These are phyloP conservation scores for Mycena citricolor DNA, from an alignment of 1,284 basidiomycete genomes.

Conservation along the genomic window DNA sequence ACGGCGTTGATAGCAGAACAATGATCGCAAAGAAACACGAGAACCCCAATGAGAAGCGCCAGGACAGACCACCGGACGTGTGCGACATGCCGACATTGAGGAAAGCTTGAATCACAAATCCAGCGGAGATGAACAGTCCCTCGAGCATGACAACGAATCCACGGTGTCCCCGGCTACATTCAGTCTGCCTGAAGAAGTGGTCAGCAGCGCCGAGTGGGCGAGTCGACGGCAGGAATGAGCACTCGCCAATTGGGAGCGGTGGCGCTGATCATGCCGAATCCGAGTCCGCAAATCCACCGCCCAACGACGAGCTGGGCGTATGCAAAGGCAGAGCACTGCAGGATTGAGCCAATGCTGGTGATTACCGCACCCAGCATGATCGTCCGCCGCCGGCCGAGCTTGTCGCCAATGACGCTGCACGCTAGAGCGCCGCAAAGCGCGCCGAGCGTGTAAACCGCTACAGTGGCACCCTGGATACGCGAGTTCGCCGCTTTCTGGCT, in stretches of 20 bases:
- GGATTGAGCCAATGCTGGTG: constrained; percentile 20
- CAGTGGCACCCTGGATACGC: constrained; percentile 19
- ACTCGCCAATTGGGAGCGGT: constrained; percentile 17
- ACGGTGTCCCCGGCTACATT: constrained; percentile 22
- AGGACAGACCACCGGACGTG: constrained; percentile 17
- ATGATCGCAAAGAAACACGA: constrained; percentile 22
- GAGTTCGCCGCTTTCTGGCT: constrained; percentile 14
- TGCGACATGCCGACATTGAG: constrained; percentile 20
- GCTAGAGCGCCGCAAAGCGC: constrained; percentile 20
- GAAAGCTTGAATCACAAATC: constrained; percentile 16
- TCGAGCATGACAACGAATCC: constrained; percentile 24
- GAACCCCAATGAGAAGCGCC: constrained; percentile 20
- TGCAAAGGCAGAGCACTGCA: constrained; percentile 22
- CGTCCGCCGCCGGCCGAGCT: constrained; percentile 21
- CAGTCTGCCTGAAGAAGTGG: constrained; percentile 19
- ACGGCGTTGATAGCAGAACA: constrained; percentile 20
- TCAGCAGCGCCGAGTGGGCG: not conserved
- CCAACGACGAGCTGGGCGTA: constrained; percentile 25
- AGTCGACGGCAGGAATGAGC: not conserved
- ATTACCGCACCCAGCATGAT: constrained; percentile 20
- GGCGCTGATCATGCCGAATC: constrained; percentile 15
- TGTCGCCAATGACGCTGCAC: constrained; percentile 21
- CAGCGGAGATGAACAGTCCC: constrained; percentile 19
- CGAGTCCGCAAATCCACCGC: constrained; percentile 19
- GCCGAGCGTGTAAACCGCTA: constrained; percentile 21